These are phyloP conservation scores for Lepidium sativum DNA, from an alignment of 345 rosid species.

Conservation along the genomic window DNA sequence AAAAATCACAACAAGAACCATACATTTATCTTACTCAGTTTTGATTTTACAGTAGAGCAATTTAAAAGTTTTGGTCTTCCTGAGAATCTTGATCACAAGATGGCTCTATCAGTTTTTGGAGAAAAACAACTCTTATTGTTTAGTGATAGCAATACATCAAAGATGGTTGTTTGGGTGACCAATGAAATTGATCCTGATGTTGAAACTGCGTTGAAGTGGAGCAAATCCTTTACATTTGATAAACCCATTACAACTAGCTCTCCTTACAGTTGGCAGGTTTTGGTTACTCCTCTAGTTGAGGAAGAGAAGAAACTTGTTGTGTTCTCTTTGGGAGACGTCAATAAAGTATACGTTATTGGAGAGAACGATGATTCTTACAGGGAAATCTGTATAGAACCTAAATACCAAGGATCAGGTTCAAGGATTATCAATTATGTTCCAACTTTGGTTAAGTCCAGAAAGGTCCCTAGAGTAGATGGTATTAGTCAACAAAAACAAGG, in stretches of 20 bases:
- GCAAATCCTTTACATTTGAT: neutral
- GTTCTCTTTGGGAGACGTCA: neutral
- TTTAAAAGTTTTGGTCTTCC: neutral
- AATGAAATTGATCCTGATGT: neutral
- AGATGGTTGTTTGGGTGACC: neutral
- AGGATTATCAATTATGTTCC: neutral
- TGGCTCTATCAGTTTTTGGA: neutral
- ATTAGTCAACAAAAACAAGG: no score
- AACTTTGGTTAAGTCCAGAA: neutral
- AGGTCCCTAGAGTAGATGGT: no score
- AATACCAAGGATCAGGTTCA: neutral
- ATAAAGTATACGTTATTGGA: neutral
- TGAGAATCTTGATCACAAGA: accelerated
- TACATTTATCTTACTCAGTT: neutral
- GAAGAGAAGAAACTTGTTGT: neutral
- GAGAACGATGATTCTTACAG: neutral
- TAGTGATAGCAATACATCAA: neutral
- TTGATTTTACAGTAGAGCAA: neutral
- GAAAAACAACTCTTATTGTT: neutral
- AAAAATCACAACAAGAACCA: no score
- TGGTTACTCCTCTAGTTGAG: no score
- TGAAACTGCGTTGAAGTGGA: neutral
- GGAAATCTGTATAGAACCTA: neutral
- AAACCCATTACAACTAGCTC: no score
- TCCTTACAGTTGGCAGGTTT: no score